These are phyloP conservation scores for Globisporangium paroecandrum DNA, from an alignment of 352 stramenopile genomes.

Conservation along the genomic window DNA sequence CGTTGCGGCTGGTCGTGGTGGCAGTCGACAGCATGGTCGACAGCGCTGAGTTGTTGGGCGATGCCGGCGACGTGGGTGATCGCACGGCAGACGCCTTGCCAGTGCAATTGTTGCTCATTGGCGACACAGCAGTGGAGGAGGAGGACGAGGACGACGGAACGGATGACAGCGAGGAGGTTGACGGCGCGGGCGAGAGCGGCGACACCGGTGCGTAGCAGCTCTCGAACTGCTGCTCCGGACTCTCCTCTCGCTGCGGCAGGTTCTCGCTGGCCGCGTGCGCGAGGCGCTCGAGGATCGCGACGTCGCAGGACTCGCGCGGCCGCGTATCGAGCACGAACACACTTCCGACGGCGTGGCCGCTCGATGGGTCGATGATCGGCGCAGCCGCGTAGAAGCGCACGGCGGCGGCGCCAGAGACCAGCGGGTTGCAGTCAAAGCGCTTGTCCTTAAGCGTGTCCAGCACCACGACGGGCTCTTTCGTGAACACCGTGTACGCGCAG, in stretches of 20 bases:
- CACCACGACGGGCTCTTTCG: conserved; percentile 69
- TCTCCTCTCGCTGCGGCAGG: conserved; percentile 20
- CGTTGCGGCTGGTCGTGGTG: neutral
- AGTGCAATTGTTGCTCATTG: conserved; percentile 11
- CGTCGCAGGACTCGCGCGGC: conserved; percentile 62
- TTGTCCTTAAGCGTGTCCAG: conserved; percentile 87
- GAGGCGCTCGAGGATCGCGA: conserved; percentile 66
- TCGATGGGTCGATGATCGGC: conserved; percentile 59
- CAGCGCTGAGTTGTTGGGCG: conserved; percentile 6
- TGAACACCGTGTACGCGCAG: conserved; percentile 63
- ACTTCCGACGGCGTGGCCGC: conserved; percentile 57
- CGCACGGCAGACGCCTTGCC: neutral
- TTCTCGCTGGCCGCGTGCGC: conserved; percentile 59
- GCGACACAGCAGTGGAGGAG: conserved; percentile 10
- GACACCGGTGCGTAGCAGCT: conserved; percentile 13
- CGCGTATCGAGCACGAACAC: conserved; percentile 85
- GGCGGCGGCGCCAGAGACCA: conserved; percentile 84
- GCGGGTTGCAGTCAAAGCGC: conserved; percentile 85
- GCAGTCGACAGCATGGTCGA: conserved; percentile 17
- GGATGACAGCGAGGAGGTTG: conserved; percentile 34
- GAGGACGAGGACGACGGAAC: conserved; percentile 17
- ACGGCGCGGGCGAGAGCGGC: conserved; percentile 14
- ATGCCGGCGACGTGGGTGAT: neutral
- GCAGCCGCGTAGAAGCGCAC: conserved; percentile 94
- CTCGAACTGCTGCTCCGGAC: neutral